Base-by-base conservation (phyloP, 2,329 filamentous ascomycete genomes). In the Arthrinium puccinioides region DNA sequence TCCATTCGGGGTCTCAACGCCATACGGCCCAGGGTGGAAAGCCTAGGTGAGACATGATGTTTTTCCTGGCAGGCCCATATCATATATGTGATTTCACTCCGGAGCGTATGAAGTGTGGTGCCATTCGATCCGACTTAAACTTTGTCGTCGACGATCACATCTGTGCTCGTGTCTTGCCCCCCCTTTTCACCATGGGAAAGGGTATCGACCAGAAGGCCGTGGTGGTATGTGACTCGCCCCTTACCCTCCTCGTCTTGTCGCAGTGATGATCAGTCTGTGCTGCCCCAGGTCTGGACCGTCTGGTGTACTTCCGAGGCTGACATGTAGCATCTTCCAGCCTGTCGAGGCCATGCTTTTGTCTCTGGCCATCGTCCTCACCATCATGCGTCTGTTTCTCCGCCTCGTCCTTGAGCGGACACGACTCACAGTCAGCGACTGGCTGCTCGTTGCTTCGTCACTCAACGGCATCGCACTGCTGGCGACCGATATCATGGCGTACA, bases 401-500 rank as follows among this genome's bases (percentile, higher is more conserved):
- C 31, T 33, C 31, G 31, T 20, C 20, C 31, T 33, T n/a, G 20
- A 33, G 21, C 20, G n/a, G 31, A 33, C 31, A 15, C 20, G n/a
- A 15, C 21, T 33, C 7, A 33, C 31, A n/a, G n/a, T 24, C 31
- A 33, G 31, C 31, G 31, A 33, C 31, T 33, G 31, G 31, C 20
- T 33, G 15, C 21, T 33, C 31, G 21, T 33, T 6, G 31, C 31
- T 6, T 33, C 31, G 8, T 15, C 31, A 6, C 14, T 15, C 21
- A 21, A 33, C 31, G n/a, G 21, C n/a, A 16, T 33, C n/a, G 31
- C 31, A 15, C 31, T 33, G 21, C 9, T 33, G 20, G 21, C 31
- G 31, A 33, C 31, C 31, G 31, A 33, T 15, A 21, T 33, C 21
- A 33, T 33, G 31, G 31, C 31, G 20, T 33, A 33, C 31, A 33